Evolutionary conservation across 139 green algal genomes (phyloP), one percentile per base, ranked within the genome.

Genomic region (Raphidocelis subcapitata): DNA sequence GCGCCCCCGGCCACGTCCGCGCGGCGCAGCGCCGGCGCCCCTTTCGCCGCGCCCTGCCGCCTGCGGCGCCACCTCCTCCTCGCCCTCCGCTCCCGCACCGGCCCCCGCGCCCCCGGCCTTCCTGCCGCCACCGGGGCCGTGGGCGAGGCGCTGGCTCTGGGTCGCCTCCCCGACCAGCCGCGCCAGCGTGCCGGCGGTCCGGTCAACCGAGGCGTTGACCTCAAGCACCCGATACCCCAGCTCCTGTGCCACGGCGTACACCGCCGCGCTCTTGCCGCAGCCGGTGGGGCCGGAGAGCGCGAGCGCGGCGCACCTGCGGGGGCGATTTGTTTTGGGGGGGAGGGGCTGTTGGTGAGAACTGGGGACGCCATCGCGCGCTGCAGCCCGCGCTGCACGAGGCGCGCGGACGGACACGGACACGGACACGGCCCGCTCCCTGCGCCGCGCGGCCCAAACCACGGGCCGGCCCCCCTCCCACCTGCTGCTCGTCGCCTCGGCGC

Each of bases 141-240:
- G 65, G 23, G 26, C 35, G 4, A 79, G 37, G 26, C 69, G 59
- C 1, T 65, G 37, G 20, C 73, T 85, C 32, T 79, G 62, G 0
- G 81, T 85, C 1, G 84, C 84, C 69, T 89, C 84, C 0, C 84
- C 77, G 23, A 87, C 75, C 63, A 82, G 44, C 3, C 62, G 28
- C 36, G 78, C 18, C 33, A 77, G 59, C 62, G n/a, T 20, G 21
- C 66, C 60, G 18, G 80, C 81, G 33, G 62, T 76, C 62, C 84
- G 79, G 54, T 87, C 79, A 37, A 73, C 57, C 0, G 63, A 74
- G 16, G 81, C 65, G 73, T 86, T 85, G 5, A 89, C 81, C 75
- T 89, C 84, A 26, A 85, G 64, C 61, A 89, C 81, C 3, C 61
- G 47, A 44, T 81, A 87, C 0, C 81, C 81, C 65, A 87, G 66